Conservation (phyloP, 2,329 filamentous ascomycete genomes). For the Sporothrix sp. region DNA sequence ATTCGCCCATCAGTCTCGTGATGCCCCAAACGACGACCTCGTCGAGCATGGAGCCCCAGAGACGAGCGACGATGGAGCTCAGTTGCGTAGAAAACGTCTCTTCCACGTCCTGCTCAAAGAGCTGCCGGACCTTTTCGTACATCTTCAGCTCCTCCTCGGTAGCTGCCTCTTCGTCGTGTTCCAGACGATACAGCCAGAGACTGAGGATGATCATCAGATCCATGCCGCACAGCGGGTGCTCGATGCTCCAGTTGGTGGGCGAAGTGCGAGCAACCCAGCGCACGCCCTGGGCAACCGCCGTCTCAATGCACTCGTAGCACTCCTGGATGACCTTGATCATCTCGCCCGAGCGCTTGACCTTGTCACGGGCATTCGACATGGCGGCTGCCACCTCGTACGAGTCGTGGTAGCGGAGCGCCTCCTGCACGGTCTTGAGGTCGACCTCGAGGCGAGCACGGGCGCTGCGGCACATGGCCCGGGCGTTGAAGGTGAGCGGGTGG, state of each 20-base stretch:
- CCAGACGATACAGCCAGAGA: slow-evolving; percentile 95
- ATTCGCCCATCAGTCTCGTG: slow-evolving; percentile 93
- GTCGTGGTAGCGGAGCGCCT: slow-evolving; percentile 92
- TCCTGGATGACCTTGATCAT: slow-evolving; percentile 99
- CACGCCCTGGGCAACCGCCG: slow-evolving; percentile 85
- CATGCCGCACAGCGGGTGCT: slow-evolving; percentile 91
- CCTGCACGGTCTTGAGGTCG: slow-evolving; percentile 89
- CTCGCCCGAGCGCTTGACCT: slow-evolving; percentile 87
- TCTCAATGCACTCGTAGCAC: slow-evolving; percentile 96
- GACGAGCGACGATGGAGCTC: slow-evolving; percentile 86
- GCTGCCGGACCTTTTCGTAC: slow-evolving; percentile 83
- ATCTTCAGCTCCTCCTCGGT: slow-evolving; percentile 75
- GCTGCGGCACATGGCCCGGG: slow-evolving; percentile 93
- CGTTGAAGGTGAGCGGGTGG: slow-evolving; percentile 94
- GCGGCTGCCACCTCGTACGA: slow-evolving; percentile 93
- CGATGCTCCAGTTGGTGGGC: slow-evolving; percentile 97
- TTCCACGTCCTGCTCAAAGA: slow-evolving; percentile 85
- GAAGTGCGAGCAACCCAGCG: slow-evolving; percentile 98
- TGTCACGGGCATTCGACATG: slow-evolving; percentile 90
- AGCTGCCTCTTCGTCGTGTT: slow-evolving; percentile 93
- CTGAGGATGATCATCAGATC: slow-evolving; percentile 97
- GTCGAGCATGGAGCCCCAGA: slow-evolving; percentile 97
- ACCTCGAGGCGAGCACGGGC: slow-evolving; percentile 87
- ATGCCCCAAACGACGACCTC: slow-evolving; percentile 98
- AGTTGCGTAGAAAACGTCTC: slow-evolving; percentile 73